Evolutionary conservation across 106 monocot genomes (phyloP).

Genomic region (Dendrobium chrysotoxum): DNA sequence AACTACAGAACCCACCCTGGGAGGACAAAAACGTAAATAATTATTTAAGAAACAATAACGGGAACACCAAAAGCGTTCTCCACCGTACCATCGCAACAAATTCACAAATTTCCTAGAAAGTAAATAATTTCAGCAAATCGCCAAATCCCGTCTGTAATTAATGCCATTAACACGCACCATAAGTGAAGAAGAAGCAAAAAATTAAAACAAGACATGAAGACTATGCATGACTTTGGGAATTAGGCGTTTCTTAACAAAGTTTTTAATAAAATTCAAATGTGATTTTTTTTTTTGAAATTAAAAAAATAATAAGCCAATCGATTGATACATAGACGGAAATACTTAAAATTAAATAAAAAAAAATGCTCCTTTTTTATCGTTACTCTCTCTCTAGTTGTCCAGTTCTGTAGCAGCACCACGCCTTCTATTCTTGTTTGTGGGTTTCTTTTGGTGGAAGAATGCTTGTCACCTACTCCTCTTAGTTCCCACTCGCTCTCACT

Average conservation of each 20-base stretch:
- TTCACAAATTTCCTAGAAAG: background rate
- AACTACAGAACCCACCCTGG: background rate
- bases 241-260: background rate
- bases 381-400: background rate
- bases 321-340: too few relatives aligned
- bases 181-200: background rate
- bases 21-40: background rate
- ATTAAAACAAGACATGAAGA: background rate
- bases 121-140: slow-evolving; percentile 2
- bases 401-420: slow-evolving; percentile 3
- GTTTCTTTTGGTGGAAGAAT: slow-evolving; percentile 9
- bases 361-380: background rate
- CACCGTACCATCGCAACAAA: slow-evolving; percentile 1
- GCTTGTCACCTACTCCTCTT: slow-evolving; percentile 12
- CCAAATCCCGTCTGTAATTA: slow-evolving; percentile 5
- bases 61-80: background rate
- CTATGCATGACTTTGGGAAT: background rate
- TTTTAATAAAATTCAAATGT: background rate
- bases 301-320: too few relatives aligned
- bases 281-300: background rate
- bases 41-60: background rate
- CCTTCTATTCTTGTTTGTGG: slow-evolving; percentile 1
- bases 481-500: slow-evolving; percentile 4
- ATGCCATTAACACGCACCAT: slow-evolving; percentile 7
- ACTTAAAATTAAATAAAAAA: background rate